phyloP scores from a whole-genome alignment of 768 basidiomycete species.

The Suillus brevipes region DNA sequence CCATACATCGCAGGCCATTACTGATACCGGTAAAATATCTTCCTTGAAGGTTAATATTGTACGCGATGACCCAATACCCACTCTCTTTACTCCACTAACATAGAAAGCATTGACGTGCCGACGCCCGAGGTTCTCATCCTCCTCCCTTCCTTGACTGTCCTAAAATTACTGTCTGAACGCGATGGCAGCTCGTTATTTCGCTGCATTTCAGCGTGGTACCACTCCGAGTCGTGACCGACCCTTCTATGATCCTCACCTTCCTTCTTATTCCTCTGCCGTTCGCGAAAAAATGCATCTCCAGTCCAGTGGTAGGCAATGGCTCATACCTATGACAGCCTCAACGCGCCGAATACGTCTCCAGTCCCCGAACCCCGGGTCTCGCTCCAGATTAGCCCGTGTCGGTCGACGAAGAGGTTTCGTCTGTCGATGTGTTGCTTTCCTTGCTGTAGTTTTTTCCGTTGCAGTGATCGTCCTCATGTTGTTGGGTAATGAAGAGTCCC shows the following conservation, averaged over 20 bases:
- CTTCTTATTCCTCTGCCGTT: conserved; percentile 33
- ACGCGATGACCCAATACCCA: conserved; percentile 1
- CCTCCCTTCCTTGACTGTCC: conserved; percentile 1
- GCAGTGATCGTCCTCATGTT: conserved; percentile 40
- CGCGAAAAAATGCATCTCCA: conserved; percentile 40
- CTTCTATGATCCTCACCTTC: conserved; percentile 4
- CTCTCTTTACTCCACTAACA: conserved; percentile 6
- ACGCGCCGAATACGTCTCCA: conserved; percentile 59
- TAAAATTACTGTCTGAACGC: background rate
- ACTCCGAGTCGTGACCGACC: background rate
- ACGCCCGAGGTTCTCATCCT: conserved; percentile 1
- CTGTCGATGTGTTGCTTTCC: conserved; percentile 49
- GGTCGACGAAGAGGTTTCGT: conserved; percentile 57
- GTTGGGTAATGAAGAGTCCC: conserved; percentile 44
- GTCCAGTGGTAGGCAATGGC: conserved; percentile 42
- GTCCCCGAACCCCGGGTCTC: conserved; percentile 55
- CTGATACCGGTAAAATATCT: conserved; percentile 9
- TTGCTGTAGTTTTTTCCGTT: conserved; percentile 51
- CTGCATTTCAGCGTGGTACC: conserved; percentile 12
- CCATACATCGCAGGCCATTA: background rate
- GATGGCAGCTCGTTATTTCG: conserved; percentile 8
- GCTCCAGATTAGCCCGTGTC: conserved; percentile 44
- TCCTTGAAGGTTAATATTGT: conserved; percentile 2
- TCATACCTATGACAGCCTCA: conserved; percentile 54
- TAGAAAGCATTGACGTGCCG: background rate